Base-by-base conservation (phyloP, 306 rosid genomes). In the Vachellia collinsii region DNA sequence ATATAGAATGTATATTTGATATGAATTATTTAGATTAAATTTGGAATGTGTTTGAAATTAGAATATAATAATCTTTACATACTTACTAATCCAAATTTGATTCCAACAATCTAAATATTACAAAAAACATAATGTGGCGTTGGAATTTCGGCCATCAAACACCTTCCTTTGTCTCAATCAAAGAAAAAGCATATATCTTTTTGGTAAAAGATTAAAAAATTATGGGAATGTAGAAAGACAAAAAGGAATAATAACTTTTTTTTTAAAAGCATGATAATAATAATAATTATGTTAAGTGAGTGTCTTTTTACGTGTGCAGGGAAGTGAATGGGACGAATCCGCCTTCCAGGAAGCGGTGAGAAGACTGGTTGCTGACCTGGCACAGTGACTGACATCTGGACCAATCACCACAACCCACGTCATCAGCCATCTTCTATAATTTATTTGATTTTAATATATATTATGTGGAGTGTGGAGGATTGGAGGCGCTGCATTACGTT, bases 271-370 rank as follows among this genome's bases (percentile, higher is more conserved):
- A 14, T 75, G 9, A 53, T 75, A 64, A 82, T 79, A 82, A 76
- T 71, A 0, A 41, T 29, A 29, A 29, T 29, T 29, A 29, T 47
- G 16, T 54, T 5, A 6, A 48, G 23, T 9, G 12, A 20, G 3
- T 71, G 1, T 1, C 46, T 47, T 74, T n/a, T 20, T 4, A 48
- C 62, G 46, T n/a, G 0, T 70, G 76, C 61, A 94, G 98, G 91
- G 77, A 78, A 81, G 83, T 70, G 98, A 91, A 23, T 92, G 95
- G 97, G 97, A 94, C 94, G 91, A 86, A 77, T 22, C 89, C 64
- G 83, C 89, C 90, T 94, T 94, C 97, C 85, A 54, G 89, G 98
- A 94, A 90, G 97, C 98, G 79, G 92, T 92, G 54, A 89, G 88
- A 75, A 89, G 97, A 72, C 88, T 91, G 3, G 92, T 89, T 86